Conservation (phyloP, 306 rosid species). For the Vigna radiata region DNA sequence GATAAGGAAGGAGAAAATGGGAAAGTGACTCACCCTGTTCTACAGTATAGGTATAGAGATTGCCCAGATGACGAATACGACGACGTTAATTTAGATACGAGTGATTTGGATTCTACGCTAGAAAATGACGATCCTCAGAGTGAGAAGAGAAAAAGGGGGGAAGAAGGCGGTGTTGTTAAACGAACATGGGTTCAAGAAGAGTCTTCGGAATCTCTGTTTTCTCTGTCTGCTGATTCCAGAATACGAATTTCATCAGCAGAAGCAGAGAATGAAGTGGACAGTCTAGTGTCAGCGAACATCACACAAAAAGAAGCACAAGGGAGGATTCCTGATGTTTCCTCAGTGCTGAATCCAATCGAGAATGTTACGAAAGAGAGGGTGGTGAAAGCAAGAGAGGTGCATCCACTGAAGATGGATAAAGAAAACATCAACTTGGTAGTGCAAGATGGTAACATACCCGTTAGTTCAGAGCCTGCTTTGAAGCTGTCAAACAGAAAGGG, state of each 20-base stretch:
- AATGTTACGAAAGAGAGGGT: constrained; percentile 57
- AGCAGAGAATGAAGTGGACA: constrained; percentile 65
- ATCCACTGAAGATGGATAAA: constrained; percentile 52
- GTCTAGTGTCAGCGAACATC: constrained; percentile 45
- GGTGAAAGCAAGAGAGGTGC: constrained; percentile 41
- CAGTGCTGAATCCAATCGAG: constrained; percentile 68
- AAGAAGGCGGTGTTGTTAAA: constrained; percentile 5
- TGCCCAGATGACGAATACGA: constrained; percentile 42
- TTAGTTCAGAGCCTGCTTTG: constrained; percentile 54
- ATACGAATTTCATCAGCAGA: constrained; percentile 51
- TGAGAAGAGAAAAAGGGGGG: background rate
- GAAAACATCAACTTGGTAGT: constrained; percentile 58
- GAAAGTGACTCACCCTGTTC: background rate
- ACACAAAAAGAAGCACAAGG: constrained; percentile 30
- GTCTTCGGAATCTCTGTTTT: constrained; percentile 83
- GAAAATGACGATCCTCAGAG: background rate
- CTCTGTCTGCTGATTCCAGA: constrained; percentile 62
- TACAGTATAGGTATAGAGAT: constrained; percentile 40
- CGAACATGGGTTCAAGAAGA: constrained; percentile 48
- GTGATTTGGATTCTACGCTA: constrained; percentile 9
- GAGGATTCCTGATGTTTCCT: constrained; percentile 24
- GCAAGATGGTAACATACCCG: constrained; percentile 23
- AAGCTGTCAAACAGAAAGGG: constrained; percentile 39
- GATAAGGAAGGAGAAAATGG: constrained; percentile 36
- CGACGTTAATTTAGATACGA: constrained; percentile 17